These are phyloP conservation scores for Aeschynomene evenia DNA, from an alignment of 306 rosid genomes.

Conservation along the genomic window DNA sequence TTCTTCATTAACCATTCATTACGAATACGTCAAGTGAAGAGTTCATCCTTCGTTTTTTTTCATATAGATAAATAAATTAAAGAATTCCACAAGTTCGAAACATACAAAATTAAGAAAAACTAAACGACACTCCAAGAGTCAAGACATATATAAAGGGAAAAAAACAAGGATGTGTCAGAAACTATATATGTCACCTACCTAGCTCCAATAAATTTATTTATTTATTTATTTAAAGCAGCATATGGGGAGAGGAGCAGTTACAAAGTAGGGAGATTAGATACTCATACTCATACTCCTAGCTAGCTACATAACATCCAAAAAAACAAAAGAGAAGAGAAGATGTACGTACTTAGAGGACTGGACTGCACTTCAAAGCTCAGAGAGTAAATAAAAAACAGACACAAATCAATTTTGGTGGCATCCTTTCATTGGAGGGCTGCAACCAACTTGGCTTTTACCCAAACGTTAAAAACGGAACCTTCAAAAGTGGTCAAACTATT, in stretches of 20 bases:
- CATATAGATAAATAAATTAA: no score
- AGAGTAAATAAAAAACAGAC: neutral
- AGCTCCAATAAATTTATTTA: no score
- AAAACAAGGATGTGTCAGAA: neutral
- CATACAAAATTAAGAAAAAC: no score
- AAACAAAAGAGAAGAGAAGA: neutral
- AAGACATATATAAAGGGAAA: neutral
- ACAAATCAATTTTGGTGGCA: neutral
- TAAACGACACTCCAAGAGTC: no score
- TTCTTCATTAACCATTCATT: no score
- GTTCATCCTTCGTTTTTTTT: no score
- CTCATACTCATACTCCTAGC: no score
- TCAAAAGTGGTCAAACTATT: neutral
- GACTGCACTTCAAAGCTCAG: neutral
- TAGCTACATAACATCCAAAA: neutral
- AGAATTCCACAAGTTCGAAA: no score
- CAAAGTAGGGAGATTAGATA: no score
- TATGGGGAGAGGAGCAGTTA: neutral
- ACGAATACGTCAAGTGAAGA: no score
- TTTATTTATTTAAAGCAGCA: neutral
- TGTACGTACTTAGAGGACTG: no score
- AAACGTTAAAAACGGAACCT: neutral
- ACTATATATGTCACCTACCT: neutral
- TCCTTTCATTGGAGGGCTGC: neutral
- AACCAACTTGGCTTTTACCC: neutral